Conservation (phyloP, 768 basidiomycete genomes). For the Hebeloma cylindrosporum region DNA sequence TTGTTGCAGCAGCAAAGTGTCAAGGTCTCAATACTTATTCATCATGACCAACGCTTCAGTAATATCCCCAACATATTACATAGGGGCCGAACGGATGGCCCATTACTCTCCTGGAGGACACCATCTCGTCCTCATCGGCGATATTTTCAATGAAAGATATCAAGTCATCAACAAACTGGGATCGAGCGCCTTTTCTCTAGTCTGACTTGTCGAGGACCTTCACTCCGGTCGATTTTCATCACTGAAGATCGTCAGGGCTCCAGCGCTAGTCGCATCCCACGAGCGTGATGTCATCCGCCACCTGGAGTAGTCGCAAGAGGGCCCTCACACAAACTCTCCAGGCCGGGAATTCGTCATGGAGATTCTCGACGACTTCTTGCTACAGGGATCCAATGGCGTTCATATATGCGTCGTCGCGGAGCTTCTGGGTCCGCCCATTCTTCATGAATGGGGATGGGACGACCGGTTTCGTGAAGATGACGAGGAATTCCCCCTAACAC, state of each 20-base stretch:
- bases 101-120: constrained; percentile 12
- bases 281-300: not conserved
- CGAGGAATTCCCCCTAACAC: not conserved
- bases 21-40: no score
- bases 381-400: constrained; percentile 7
- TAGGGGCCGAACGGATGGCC: not conserved
- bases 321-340: not conserved
- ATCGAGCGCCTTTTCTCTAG: constrained; percentile 12
- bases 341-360: constrained; percentile 4
- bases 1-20: no score
- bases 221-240: not conserved
- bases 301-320: not conserved
- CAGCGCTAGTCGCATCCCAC: not conserved
- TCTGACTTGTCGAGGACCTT: constrained; percentile 14
- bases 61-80: no score
- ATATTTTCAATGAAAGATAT: constrained; percentile 13
- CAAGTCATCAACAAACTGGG: constrained; percentile 17
- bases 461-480: not conserved
- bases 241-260: not conserved
- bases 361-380: constrained; percentile 12
- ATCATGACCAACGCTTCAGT: no score
- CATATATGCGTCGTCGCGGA: constrained; percentile 13
- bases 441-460: not conserved
- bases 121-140: constrained; percentile 14
- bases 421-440: constrained; percentile 1